Percentiles rank a stretch among this genome's conserved stretches.
phyloP scores from a whole-genome alignment of 768 basidiomycete genomes.

The Peribolospora baueri region DNA sequence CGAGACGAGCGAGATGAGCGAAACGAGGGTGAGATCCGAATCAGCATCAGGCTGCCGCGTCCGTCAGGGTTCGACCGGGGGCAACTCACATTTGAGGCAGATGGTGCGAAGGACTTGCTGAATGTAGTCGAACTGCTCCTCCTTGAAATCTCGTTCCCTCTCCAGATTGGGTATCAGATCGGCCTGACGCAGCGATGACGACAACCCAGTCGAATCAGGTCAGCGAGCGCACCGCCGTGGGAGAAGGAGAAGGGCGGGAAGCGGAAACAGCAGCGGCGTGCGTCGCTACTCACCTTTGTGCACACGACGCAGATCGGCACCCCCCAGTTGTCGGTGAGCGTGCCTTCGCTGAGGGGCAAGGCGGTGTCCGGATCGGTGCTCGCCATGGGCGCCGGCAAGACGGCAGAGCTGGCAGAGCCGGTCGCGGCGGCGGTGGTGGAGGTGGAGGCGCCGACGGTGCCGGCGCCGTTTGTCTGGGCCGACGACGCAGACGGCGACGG shows the following conservation, averaged over 20 bases:
- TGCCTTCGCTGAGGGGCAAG: constrained; percentile 61
- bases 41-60: too few relatives aligned
- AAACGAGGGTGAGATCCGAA: too few relatives aligned
- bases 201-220: not conserved
- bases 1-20: too few relatives aligned
- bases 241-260: not conserved
- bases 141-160: constrained; percentile 24
- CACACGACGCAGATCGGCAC: constrained; percentile 72
- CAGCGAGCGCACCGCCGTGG: not conserved
- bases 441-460: not conserved
- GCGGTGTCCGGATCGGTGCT: constrained; percentile 27
- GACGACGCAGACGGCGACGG: not conserved
- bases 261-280: too few relatives aligned
- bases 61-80: not conserved
- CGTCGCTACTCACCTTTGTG: constrained; percentile 33
- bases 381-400: too few relatives aligned
- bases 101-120: constrained; percentile 88
- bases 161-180: constrained; percentile 12
- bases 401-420: not conserved
- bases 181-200: constrained; percentile 3
- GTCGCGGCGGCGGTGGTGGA: constrained; percentile 1
- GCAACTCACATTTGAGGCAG: constrained; percentile 60
- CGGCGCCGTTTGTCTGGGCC: not conserved
- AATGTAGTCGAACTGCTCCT: constrained; percentile 79
- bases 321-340: constrained; percentile 65